These are phyloP conservation scores for Rachicladosporium sp. DNA, from an alignment of 2,329 filamentous ascomycete species.

Conservation along the genomic window DNA sequence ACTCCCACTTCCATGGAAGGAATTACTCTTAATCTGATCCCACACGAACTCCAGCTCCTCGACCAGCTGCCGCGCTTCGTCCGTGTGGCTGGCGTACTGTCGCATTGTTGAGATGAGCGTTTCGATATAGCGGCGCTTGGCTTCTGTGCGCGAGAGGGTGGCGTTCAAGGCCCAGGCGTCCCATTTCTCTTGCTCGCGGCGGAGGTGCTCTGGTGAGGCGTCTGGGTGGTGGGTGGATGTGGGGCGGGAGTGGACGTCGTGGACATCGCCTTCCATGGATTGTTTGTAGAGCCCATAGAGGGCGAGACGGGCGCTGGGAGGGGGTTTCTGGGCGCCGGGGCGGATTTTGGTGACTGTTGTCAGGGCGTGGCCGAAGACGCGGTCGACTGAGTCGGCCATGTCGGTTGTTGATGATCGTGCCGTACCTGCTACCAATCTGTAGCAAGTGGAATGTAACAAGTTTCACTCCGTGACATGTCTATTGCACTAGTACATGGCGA, in stretches of 20 bases:
- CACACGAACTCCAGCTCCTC: slow-evolving; percentile 96
- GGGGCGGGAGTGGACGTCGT: slow-evolving; percentile 87
- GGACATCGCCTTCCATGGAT: slow-evolving; percentile 95
- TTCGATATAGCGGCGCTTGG: slow-evolving; percentile 87
- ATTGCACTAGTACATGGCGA: too few relatives aligned
- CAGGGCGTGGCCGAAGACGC: slow-evolving; percentile 96
- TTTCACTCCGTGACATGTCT: too few relatives aligned
- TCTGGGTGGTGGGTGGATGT: slow-evolving; percentile 6
- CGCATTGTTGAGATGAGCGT: slow-evolving; percentile 96
- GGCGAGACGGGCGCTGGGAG: slow-evolving; percentile 69
- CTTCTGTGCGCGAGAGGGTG: slow-evolving; percentile 74
- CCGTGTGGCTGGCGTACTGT: slow-evolving; percentile 73
- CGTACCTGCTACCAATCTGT: too few relatives aligned
- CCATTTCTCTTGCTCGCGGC: slow-evolving; percentile 37
- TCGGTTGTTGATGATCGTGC: too few relatives aligned
- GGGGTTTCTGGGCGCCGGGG: slow-evolving; percentile 80
- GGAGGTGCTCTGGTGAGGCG: slow-evolving; percentile 11
- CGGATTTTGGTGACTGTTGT: slow-evolving; percentile 98
- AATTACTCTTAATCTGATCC: slow-evolving; percentile 85
- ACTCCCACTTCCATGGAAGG: slow-evolving; percentile 17
- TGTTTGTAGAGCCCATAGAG: slow-evolving; percentile 99
- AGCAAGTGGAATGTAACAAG: too few relatives aligned
- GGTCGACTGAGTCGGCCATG: slow-evolving; percentile 39
- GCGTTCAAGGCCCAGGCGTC: slow-evolving; percentile 91
- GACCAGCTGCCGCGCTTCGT: slow-evolving; percentile 77